Base-by-base conservation (phyloP, 345 rosid species). In the Psidium friedrichsthalianum region DNA sequence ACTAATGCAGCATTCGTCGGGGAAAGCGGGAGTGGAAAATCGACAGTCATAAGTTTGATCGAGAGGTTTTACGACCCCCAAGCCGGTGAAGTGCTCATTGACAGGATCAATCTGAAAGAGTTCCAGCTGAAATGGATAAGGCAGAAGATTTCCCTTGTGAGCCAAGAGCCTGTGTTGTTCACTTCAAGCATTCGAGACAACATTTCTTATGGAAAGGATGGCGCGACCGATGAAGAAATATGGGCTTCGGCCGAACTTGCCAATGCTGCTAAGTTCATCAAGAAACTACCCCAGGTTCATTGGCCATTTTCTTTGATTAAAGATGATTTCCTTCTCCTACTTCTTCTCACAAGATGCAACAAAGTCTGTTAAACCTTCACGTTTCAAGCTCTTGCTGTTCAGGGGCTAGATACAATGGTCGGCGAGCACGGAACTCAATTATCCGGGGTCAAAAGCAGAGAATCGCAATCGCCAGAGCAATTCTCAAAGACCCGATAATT, bases 11-110 rank as follows among this genome's bases (percentile, higher is more conserved):
- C 93, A 82, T 84, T 91, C 87, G 93, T 91, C 16, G 93, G 93
- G 55, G 91, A 87, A 21, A 91, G 93, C 58, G 93, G 93, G 83
- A 91, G 93, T 24, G 93, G 93, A 74, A 91, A 91, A 83, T 91
- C 93, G 21, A 91, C 93, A 1, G 89, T 91, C 21, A 87, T 91
- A 81, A 90, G 90, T 69, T 76, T 91, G 88, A 86, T 91, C 13
- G 91, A 91, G 87, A 90, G 93, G 83, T 90, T 90, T 87, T 91
- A 91, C 29, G 93, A 90, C 84, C 93, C 93, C 40, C 86, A 84
- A 47, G 85, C 90, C 5, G 93, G 93, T 44, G 90, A 87, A 87
- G 90, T 90, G 57, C 89, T 91, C 20, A 86, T 91, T 20, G 93
- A 91, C 69, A 88, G 90, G 22, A 84, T 88, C 84, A 88, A 90